phyloP scores from a whole-genome alignment of 768 basidiomycete genomes.

The Phylloporus sp. region DNA sequence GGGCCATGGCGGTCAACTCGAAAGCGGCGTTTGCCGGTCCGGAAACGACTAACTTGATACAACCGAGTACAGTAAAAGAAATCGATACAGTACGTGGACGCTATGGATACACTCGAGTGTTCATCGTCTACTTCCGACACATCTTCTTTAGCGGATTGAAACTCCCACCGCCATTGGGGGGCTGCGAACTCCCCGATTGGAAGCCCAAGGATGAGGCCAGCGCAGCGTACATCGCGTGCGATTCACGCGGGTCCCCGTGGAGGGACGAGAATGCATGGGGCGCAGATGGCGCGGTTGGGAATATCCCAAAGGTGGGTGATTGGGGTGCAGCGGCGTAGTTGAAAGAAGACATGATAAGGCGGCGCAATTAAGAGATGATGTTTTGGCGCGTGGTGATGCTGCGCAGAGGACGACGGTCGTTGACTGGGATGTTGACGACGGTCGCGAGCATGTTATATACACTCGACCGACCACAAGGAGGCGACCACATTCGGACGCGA shows the following conservation, averaged over 20 bases:
- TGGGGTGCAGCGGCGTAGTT: conserved; percentile 39
- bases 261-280: conserved; percentile 55
- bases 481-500: conserved; percentile 15
- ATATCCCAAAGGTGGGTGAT: conserved; percentile 56
- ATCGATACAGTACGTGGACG: too few species aligned
- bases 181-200: conserved; percentile 21
- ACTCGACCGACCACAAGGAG: conserved; percentile 23
- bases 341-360: conserved; percentile 42
- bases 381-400: neutral
- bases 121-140: conserved; percentile 27
- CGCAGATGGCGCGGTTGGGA: conserved; percentile 48
- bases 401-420: neutral
- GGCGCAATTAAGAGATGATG: conserved; percentile 1
- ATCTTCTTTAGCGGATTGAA: conserved; percentile 34
- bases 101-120: conserved; percentile 28
- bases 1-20: conserved; percentile 27
- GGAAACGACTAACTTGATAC: too few species aligned
- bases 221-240: conserved; percentile 54
- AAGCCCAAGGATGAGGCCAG: conserved; percentile 33
- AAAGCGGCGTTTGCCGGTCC: conserved; percentile 30
- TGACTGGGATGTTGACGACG: conserved; percentile 6
- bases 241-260: conserved; percentile 57
- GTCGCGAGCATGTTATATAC: conserved; percentile 26
- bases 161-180: conserved; percentile 21
- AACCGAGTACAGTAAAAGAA: too few species aligned